Evolutionary conservation across 228 moss, liverwort and hornwort genomes (phyloP).

Genomic region (Sphagnum magellanicum): DNA sequence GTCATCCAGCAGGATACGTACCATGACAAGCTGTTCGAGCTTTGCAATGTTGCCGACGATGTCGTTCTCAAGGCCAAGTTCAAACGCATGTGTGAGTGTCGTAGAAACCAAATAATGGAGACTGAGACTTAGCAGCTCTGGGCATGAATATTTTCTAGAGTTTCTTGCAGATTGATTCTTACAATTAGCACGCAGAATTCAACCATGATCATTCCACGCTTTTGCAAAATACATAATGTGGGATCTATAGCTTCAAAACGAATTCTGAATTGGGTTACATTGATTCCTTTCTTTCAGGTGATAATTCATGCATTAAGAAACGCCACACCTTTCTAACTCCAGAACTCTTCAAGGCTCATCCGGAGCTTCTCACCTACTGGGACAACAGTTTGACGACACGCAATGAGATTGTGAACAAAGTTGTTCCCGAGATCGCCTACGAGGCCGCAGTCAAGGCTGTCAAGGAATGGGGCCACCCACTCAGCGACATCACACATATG

Average conservation of each 20-base stretch:
- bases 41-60: not conserved
- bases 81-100: conserved; percentile 5
- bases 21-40: not conserved
- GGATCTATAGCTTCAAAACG: too few species aligned
- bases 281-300: not conserved
- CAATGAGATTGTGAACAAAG: not conserved
- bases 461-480: not conserved
- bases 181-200: too few species aligned
- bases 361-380: conserved; percentile 3
- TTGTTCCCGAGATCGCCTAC: not conserved
- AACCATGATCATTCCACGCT: too few species aligned
- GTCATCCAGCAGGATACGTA: conserved; percentile 1
- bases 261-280: too few species aligned
- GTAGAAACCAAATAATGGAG: too few species aligned
- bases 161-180: too few species aligned
- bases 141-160: too few species aligned
- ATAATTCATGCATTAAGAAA: conserved; percentile 1
- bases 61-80: not conserved
- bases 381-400: conserved; percentile 5
- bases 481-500: conserved; percentile 4
- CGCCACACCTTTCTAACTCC: conserved; percentile 1
- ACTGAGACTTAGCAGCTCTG: too few species aligned
- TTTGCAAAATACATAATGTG: too few species aligned
- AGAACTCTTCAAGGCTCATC: conserved; percentile 1
- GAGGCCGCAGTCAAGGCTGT: not conserved